A percentile compares a stretch with the other conserved stretches of the same genome.
phyloP scores from a whole-genome alignment of 2,329 filamentous ascomycete genomes.

The Blastomyces parvus region DNA sequence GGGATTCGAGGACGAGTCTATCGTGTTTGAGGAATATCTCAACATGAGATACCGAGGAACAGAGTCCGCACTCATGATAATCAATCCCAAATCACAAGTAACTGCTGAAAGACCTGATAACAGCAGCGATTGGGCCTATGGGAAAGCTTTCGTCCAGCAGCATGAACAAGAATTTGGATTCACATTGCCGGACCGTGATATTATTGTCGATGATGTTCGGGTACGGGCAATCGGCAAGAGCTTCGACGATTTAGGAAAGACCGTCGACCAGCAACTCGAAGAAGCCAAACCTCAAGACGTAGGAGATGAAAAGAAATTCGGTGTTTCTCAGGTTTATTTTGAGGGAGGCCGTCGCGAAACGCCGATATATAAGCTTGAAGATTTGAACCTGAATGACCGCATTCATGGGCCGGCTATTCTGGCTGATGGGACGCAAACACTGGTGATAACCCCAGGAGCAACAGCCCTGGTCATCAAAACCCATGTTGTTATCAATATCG shows the following conservation, averaged over 20 bases:
- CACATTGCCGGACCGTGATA: conserved; percentile 71
- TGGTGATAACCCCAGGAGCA: conserved; percentile 67
- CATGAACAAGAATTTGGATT: conserved; percentile 93
- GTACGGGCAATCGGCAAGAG: conserved; percentile 84
- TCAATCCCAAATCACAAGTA: conserved; percentile 60
- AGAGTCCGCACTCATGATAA: conserved; percentile 81
- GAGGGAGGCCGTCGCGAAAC: conserved; percentile 69
- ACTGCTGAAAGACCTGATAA: conserved; percentile 46
- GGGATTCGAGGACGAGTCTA: conserved; percentile 64
- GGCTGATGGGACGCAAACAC: conserved; percentile 63
- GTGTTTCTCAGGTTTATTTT: conserved; percentile 67
- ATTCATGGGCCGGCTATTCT: conserved; percentile 75
- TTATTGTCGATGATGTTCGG: conserved; percentile 83
- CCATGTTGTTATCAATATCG: conserved; percentile 73
- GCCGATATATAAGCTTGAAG: conserved; percentile 70
- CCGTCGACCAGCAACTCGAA: conserved; percentile 73
- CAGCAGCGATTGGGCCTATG: conserved; percentile 70
- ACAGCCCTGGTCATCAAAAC: conserved; percentile 67
- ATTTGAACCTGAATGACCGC: conserved; percentile 61
- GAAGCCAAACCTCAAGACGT: conserved; percentile 53
- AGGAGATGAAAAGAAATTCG: conserved; percentile 54
- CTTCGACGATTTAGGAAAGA: conserved; percentile 68
- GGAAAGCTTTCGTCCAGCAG: conserved; percentile 71
- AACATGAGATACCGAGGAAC: conserved; percentile 90
- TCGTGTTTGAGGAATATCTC: conserved; percentile 82